A percentile compares a stretch with the other conserved stretches of the same genome.
Evolutionary conservation across 2,329 filamentous ascomycete species (phyloP).

Genomic region (Lecanicillium sp.): DNA sequence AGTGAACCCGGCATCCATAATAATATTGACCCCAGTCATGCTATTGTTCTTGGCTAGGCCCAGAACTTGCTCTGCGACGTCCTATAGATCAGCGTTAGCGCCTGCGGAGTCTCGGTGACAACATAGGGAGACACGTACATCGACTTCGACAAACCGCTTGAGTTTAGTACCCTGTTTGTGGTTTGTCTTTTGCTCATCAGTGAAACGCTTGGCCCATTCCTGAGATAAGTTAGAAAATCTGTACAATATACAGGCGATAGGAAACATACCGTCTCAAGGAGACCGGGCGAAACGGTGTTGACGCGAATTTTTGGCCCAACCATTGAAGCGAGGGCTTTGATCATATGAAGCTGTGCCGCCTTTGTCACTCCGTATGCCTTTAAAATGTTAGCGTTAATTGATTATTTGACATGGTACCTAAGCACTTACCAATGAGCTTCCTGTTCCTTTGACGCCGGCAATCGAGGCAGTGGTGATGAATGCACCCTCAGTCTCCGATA

Average conservation of each 20-base stretch:
- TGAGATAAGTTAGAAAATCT: slow-evolving; percentile 12
- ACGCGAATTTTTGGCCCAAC: slow-evolving; percentile 49
- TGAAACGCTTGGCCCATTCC: slow-evolving; percentile 59
- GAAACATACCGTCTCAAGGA: slow-evolving; percentile 38
- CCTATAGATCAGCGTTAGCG: slow-evolving; percentile 23
- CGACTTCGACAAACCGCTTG: slow-evolving; percentile 39
- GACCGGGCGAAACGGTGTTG: slow-evolving; percentile 49
- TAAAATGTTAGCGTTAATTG: neutral
- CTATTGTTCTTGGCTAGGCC: slow-evolving; percentile 39
- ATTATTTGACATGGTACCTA: neutral
- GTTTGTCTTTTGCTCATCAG: slow-evolving; percentile 45
- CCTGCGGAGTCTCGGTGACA: slow-evolving; percentile 17
- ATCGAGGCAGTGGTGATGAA: slow-evolving; percentile 59
- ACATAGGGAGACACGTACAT: too few relatives aligned
- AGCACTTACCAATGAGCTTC: slow-evolving; percentile 45
- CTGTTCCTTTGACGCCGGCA: slow-evolving; percentile 56
- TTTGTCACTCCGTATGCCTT: slow-evolving; percentile 72
- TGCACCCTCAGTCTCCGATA: slow-evolving; percentile 48
- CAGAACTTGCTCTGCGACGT: slow-evolving; percentile 46
- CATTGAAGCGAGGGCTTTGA: slow-evolving; percentile 44
- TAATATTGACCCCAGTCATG: slow-evolving; percentile 43
- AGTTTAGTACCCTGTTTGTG: slow-evolving; percentile 50
- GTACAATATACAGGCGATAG: neutral
- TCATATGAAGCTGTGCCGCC: slow-evolving; percentile 58
- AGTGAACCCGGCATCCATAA: slow-evolving; percentile 30